phyloP scores from a whole-genome alignment of 164 flowering plant species.

The Magnolia officinalis region DNA sequence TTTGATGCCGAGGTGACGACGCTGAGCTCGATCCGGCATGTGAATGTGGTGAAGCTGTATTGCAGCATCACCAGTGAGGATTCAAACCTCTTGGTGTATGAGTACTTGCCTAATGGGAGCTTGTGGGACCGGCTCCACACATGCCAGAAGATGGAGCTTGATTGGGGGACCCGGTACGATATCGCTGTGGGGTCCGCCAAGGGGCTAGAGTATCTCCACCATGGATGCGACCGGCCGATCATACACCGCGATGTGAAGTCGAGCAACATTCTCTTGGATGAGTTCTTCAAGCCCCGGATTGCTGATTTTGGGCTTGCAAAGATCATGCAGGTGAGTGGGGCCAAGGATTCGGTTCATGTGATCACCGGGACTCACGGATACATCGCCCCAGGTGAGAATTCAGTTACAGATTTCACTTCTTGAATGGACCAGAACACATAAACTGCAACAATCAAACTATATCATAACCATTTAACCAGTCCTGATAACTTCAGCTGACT shows the following conservation, averaged over 20 bases:
- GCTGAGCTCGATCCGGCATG: conserved; percentile 63
- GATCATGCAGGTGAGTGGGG: conserved; percentile 28
- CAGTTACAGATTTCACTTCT: background rate
- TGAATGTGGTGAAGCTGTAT: conserved; percentile 74
- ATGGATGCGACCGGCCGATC: conserved; percentile 54
- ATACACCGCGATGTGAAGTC: conserved; percentile 68
- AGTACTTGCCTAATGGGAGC: conserved; percentile 69
- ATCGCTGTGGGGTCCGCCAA: conserved; percentile 73
- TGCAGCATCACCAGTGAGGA: conserved; percentile 75
- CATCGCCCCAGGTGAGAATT: conserved; percentile 64
- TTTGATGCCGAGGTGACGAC: conserved; percentile 70
- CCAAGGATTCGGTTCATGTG: conserved; percentile 31
- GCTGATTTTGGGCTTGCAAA: conserved; percentile 72
- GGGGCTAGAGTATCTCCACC: conserved; percentile 77
- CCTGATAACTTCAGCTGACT: background rate
- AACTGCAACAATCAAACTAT: no score
- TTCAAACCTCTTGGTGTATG: conserved; percentile 62
- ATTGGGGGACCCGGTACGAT: conserved; percentile 53
- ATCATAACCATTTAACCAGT: background rate
- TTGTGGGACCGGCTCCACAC: conserved; percentile 70
- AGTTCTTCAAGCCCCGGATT: conserved; percentile 47
- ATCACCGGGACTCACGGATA: conserved; percentile 69
- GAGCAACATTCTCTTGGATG: conserved; percentile 58
- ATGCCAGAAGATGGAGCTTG: conserved; percentile 37
- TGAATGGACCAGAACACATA: no score